Evolutionary conservation across 164 flowering plant species (phyloP), one percentile per base, ranked within the genome.

Genomic region (Akebia trifoliata): DNA sequence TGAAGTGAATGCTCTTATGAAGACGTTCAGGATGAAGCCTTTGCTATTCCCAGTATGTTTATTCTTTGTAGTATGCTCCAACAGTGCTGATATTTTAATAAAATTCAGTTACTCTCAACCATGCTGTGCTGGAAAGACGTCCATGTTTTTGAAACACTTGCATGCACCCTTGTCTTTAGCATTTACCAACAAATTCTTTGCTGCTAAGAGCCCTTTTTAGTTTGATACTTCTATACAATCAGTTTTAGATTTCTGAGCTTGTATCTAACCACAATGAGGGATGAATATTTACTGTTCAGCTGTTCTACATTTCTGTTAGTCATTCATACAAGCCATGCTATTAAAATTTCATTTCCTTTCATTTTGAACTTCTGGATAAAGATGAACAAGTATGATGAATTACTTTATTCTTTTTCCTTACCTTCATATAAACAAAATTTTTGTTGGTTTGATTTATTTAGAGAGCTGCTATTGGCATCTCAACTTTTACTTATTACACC

Each of bases 1-100:
- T 69, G 97, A 93, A 78, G 95, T 83, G 30, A 93, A 93, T 82
- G 87, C 94, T 38, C 72, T 90, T 61, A 93, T 90, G 95, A 87
- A 66, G 74, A 81, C 95, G 54, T 93, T 93, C 81, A 93, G 81
- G 76, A 87, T 90, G 93, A 86, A 78, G 71, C 99, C 97, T 43
- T 64, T 86, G 36, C 39, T 90, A 48, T 90, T 90, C 62, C 96
- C 99, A 43, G 99, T 90, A 86, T 69, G 85, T 63, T 5, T 39
- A 18, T 32, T 47, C 14, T 40, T 14, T 58, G 29, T 21, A 51
- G 38, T 29, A 18, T 37, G 25, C 0, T 31, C 31, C 29, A 32
- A 34, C n/a, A 22, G 30, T 40, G 11, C 28, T 1, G 18, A 7
- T 34, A 25, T 2, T 30, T 44, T 11, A 15, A 39, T 15, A 20